Base-by-base conservation (phyloP, 2,329 filamentous ascomycete genomes). In the Aspergillus pseudoterreus region DNA sequence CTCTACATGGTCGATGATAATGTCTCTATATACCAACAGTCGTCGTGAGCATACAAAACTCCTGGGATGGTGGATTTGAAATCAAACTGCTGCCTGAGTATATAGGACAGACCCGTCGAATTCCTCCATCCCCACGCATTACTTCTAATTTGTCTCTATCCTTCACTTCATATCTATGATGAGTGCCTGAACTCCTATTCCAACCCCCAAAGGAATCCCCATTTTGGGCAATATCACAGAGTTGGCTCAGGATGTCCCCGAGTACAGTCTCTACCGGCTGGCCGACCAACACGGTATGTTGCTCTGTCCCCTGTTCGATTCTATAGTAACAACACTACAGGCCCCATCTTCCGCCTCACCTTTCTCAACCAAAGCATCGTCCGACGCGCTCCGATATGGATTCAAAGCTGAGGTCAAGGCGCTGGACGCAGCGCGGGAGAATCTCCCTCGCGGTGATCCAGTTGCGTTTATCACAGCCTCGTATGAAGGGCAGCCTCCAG, bases 401-500 rank as follows among this genome's bases (percentile, higher is more conserved):
- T 90, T 84, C 66, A 69, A 65, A 4, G 80, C 82, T 4, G 74
- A 73, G 3, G 70, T 86, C 1, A 76, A 79, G 19, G 75, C 78
- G 1, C 68, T 91, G 36, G 85, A 91, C 61, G 74, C 78, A 0
- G 85, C 83, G 0, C 81, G 80, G 15, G 78, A 82, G 44, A 77
- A 79, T 2, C 64, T 91, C 0, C 80, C 84, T 0, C 82, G 75
- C 45, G 76, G 81, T 22, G 76, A 79, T 6, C 86, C 87, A 0
- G 77, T 87, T 0, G 72, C 89, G 21, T 77, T 91, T 45, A 78
- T 92, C 55, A 84, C 84, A 0, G 80, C 87, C 0, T 85, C 83
- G 1, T 92, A 91, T 58, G 87, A 92, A 61, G 88, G 88, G 0
- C 78, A 88, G 49, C 85, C 88, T 0, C 82, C 87, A 0, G 85